These are phyloP conservation scores for Fusarium udum DNA, from an alignment of 2,329 filamentous ascomycete species.

Conservation along the genomic window DNA sequence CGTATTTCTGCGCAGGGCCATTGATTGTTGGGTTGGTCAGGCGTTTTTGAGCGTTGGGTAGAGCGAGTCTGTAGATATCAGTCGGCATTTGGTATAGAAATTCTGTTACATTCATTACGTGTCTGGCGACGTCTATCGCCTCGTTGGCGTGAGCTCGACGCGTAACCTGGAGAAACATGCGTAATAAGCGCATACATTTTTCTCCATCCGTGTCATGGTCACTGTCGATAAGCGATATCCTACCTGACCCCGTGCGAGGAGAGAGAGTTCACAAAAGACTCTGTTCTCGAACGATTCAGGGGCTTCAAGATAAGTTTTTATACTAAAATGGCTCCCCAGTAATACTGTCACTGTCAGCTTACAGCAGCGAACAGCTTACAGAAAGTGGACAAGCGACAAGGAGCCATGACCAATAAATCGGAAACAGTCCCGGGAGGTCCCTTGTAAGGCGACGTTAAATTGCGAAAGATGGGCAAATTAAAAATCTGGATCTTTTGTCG, in stretches of 20 bases:
- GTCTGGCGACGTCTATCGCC: not conserved
- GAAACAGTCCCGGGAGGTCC: slow-evolving; percentile 17
- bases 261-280: not conserved
- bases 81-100: slow-evolving; percentile 1
- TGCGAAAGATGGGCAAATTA: slow-evolving; percentile 1
- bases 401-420: slow-evolving; percentile 19
- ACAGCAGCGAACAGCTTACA: not conserved
- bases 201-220: not conserved
- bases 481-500: slow-evolving; percentile 10
- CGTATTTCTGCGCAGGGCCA: slow-evolving; percentile 56
- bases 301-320: not conserved
- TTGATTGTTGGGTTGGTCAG: slow-evolving; percentile 7
- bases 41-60: not conserved
- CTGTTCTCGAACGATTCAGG: slow-evolving; percentile 3
- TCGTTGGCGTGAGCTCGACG: not conserved
- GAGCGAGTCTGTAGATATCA: not conserved
- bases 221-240: slow-evolving; percentile 27
- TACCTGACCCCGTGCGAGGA: not conserved
- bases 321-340: not conserved
- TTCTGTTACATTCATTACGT: slow-evolving; percentile 9
- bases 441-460: slow-evolving; percentile 22
- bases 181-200: slow-evolving; percentile 5
- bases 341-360: not conserved
- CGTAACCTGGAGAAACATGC: slow-evolving; percentile 7
- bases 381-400: not conserved